Base-by-base conservation (phyloP, 805 yeast genomes). In the Soucietia sequanensis region DNA sequence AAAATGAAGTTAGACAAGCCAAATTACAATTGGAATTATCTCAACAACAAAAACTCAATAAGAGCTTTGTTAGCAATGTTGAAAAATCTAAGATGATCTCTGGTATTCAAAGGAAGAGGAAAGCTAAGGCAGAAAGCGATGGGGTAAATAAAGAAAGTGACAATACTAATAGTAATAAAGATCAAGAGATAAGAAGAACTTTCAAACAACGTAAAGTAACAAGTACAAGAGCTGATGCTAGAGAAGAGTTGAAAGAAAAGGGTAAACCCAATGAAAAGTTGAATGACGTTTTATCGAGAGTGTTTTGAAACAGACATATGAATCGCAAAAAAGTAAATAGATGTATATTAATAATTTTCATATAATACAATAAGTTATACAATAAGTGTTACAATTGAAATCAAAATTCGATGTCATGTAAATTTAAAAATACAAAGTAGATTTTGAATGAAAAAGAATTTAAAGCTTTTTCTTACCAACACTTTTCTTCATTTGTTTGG, bases 21-120 rank as follows among this genome's bases (percentile, higher is more conserved):
- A 89, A 86, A 62, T 68, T 91, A 52, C 81, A 89, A 43, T 76
- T 95, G 41, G 98, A 93, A 59, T 76, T 93, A 23, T 76, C 95
- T 1, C 96, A 88, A 58, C 95, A 95, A 26, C 84, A 81, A 37
- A 84, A 86, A 48, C 73, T 91, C 58, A 90, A 90, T 66, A 87
- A 88, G 61, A 76, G 82, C 12, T 93, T 82, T 55, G 76, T 90
- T 39, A 75, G 75, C 45, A 89, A 88, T 52, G 90, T 91, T 28
- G 97, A 91, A 54, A 79, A 78, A 46, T 81, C 93, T 41, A 88
- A 87, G 68, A 82, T 82, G 81, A 72, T 88, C 33, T 72, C 75
- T 28, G 80, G 79, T 38, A 86, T 89, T 5, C 70, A 77, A 48
- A 60, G 66, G 38, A 76, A 75, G 59, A 64, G 72, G 43, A 65